Conservation (phyloP, 2,329 filamentous ascomycete genomes). For the Ophiostoma montium region DNA sequence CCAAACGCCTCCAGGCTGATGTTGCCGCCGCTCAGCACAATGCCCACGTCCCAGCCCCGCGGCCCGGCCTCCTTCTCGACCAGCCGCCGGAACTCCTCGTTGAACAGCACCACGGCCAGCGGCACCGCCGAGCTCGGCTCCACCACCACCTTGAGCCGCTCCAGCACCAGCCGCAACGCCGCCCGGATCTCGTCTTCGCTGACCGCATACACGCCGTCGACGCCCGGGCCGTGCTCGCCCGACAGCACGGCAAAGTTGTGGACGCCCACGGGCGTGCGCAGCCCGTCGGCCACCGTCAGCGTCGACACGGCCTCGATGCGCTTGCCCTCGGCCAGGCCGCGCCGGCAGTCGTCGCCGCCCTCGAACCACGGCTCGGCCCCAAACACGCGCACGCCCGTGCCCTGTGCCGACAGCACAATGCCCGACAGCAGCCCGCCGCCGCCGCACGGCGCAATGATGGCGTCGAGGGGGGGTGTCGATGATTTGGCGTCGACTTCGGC, state of each 20-base stretch:
- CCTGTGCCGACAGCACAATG: constrained; percentile 60
- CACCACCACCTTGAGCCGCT: constrained; percentile 80
- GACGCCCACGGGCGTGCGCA: constrained; percentile 67
- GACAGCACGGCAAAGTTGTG: constrained; percentile 68
- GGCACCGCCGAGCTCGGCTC: constrained; percentile 82
- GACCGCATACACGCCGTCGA: constrained; percentile 57
- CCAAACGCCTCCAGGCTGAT: constrained; percentile 39
- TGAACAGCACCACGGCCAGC: constrained; percentile 67
- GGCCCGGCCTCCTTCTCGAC: constrained; percentile 58
- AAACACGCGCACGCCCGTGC: constrained; percentile 63
- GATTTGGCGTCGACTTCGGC: constrained; percentile 10
- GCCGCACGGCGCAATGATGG: constrained; percentile 70
- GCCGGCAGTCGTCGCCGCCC: constrained; percentile 69
- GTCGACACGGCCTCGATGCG: constrained; percentile 57
- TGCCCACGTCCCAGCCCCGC: constrained; percentile 56
- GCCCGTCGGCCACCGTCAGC: constrained; percentile 75
- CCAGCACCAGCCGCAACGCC: constrained; percentile 64
- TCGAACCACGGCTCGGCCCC: constrained; percentile 74
- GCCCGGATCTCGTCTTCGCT: constrained; percentile 68
- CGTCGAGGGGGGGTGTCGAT: constrained; percentile 28
- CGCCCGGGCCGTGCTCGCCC: constrained; percentile 30
- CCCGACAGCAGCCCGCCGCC: constrained; percentile 82
- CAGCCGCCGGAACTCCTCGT: constrained; percentile 64
- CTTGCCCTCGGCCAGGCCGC: constrained; percentile 50
- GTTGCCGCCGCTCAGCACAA: constrained; percentile 49